Evolutionary conservation across 805 yeast species (phyloP).

Genomic region (Nakazawaea peltata): DNA sequence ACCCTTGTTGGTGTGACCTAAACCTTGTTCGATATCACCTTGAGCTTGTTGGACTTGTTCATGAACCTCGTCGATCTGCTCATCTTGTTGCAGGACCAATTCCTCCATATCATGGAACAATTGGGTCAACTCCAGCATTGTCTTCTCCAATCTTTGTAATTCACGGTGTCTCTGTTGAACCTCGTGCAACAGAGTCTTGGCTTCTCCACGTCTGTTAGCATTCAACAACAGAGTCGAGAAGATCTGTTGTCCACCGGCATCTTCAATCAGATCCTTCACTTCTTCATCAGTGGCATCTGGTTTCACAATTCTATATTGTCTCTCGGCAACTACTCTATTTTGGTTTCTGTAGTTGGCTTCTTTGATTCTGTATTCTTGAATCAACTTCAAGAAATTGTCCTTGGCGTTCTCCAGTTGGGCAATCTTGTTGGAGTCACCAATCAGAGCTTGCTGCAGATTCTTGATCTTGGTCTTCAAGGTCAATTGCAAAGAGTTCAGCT

Average conservation of each 20-base stretch:
- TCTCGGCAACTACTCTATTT: slow-evolving; percentile 79
- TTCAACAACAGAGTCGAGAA: slow-evolving; percentile 88
- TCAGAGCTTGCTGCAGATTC: slow-evolving; percentile 62
- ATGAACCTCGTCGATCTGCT: slow-evolving; percentile 73
- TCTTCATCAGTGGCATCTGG: slow-evolving; percentile 82
- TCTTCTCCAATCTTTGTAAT: slow-evolving; percentile 86
- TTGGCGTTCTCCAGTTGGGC: slow-evolving; percentile 88
- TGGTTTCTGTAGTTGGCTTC: slow-evolving; percentile 83
- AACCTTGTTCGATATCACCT: slow-evolving; percentile 87
- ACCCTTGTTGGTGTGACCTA: slow-evolving; percentile 89
- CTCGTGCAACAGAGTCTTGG: slow-evolving; percentile 89
- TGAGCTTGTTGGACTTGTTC: slow-evolving; percentile 78
- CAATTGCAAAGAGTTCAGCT: slow-evolving; percentile 68
- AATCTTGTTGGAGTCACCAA: slow-evolving; percentile 69
- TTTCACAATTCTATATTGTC: slow-evolving; percentile 86
- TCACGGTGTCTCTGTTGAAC: slow-evolving; percentile 95
- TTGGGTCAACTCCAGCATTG: slow-evolving; percentile 93
- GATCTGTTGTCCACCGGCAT: slow-evolving; percentile 80
- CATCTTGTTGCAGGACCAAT: slow-evolving; percentile 92
- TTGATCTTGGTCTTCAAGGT: slow-evolving; percentile 72
- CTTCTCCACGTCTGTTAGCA: slow-evolving; percentile 88
- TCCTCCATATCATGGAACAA: slow-evolving; percentile 95
- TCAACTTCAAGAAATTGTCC: slow-evolving; percentile 74
- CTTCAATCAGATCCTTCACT: slow-evolving; percentile 78
- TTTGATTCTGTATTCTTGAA: slow-evolving; percentile 78